Percentiles rank a stretch among this genome's conserved stretches.
Conservation (phyloP, 352 stramenopile species). For the Albugo candida region DNA sequence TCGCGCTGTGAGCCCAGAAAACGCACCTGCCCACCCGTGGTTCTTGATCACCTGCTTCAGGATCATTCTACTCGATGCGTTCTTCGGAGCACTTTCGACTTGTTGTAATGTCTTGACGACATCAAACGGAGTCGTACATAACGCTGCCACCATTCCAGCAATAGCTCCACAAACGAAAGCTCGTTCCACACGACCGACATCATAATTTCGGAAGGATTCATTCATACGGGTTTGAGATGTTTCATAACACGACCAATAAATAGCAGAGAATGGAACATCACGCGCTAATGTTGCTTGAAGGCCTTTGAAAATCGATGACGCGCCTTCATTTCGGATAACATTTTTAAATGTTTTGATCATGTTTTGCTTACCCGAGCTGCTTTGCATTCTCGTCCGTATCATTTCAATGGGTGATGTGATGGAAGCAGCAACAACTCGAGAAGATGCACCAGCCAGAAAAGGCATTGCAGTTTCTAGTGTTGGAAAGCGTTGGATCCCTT, state of each 20-base stretch:
- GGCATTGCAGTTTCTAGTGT: slow-evolving; percentile 23
- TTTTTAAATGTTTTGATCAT: slow-evolving; percentile 27
- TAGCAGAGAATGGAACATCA: slow-evolving; percentile 89
- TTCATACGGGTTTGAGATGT: slow-evolving; percentile 20
- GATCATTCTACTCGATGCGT: slow-evolving; percentile 17
- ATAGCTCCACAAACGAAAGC: slow-evolving; percentile 74
- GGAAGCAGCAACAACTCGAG: slow-evolving; percentile 49
- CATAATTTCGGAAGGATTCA: slow-evolving; percentile 4
- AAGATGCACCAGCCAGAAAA: slow-evolving; percentile 39
- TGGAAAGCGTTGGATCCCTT: slow-evolving; percentile 18
- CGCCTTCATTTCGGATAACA: slow-evolving; percentile 44
- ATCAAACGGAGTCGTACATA: slow-evolving; percentile 88
- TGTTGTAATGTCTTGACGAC: slow-evolving; percentile 89
- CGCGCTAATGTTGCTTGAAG: slow-evolving; percentile 80
- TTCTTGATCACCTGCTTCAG: slow-evolving; percentile 29
- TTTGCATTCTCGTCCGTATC: slow-evolving; percentile 74
- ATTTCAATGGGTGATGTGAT: slow-evolving; percentile 79
- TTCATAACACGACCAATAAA: slow-evolving; percentile 91
- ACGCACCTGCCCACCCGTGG: slow-evolving; percentile 24
- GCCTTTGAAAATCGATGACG: slow-evolving; percentile 66
- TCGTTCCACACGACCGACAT: slow-evolving; percentile 31
- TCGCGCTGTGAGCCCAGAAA: slow-evolving; percentile 44
- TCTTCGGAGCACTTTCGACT: slow-evolving; percentile 14
- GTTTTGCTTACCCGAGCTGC: slow-evolving; percentile 10
- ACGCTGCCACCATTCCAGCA: slow-evolving; percentile 75